A percentile compares a stretch with the other conserved stretches of the same genome.
These are phyloP conservation scores for Grammothele lineata DNA, from an alignment of 768 basidiomycete genomes.

Conservation along the genomic window DNA sequence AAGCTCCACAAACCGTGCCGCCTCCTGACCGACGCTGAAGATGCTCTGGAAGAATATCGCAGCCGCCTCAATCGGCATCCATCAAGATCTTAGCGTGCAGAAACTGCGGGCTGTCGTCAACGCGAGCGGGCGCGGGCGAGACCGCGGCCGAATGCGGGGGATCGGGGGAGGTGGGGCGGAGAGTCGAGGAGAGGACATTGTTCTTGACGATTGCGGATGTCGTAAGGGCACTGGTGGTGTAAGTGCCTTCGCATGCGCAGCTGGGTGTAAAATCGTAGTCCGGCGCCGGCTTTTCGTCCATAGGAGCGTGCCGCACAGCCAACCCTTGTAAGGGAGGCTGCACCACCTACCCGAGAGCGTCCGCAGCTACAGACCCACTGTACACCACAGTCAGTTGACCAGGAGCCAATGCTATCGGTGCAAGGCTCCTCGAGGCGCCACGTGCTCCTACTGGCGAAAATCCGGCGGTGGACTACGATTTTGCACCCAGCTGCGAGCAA, in stretches of 20 bases:
- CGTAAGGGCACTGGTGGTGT: conserved; percentile 40
- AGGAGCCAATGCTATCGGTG: too few relatives aligned
- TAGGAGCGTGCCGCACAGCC: too few relatives aligned
- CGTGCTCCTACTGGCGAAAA: too few relatives aligned
- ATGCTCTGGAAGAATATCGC: conserved; percentile 10
- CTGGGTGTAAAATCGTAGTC: too few relatives aligned
- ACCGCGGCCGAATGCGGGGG: conserved; percentile 16
- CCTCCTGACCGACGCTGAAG: conserved; percentile 81
- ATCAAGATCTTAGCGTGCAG: conserved; percentile 17
- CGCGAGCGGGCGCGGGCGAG: conserved; percentile 22
- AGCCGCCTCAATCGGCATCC: conserved; percentile 6
- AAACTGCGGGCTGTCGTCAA: conserved; percentile 27
- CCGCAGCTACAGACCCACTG: too few relatives aligned
- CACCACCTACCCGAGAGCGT: too few relatives aligned
- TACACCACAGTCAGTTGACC: too few relatives aligned
- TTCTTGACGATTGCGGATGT: conserved; percentile 40
- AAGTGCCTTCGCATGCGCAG: conserved; percentile 46
- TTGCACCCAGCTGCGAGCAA: too few relatives aligned
- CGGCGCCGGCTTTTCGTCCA: too few relatives aligned
- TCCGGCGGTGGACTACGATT: too few relatives aligned
- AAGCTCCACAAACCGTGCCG: conserved; percentile 76
- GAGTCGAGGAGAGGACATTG: conserved; percentile 22
- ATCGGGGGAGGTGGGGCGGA: conserved; percentile 14
- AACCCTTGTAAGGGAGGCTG: too few relatives aligned
- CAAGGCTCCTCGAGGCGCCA: too few relatives aligned